Evolutionary conservation across 2,329 filamentous ascomycete species (phyloP), one percentile per base, ranked within the genome.

Genomic region (Sarocladiaceae sp.): DNA sequence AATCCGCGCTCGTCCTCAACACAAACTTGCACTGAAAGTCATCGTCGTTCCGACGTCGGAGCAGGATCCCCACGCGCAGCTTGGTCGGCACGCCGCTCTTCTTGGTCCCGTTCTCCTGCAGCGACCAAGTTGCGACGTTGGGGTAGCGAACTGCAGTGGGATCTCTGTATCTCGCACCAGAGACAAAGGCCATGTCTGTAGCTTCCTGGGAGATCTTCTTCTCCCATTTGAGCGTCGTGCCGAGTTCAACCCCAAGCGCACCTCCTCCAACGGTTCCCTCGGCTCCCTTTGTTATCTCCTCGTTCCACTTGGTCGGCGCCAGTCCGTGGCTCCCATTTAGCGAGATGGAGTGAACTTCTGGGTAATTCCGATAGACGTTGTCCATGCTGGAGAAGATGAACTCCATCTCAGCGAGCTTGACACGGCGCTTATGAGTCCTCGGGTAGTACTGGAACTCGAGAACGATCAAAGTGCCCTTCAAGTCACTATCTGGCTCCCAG

Each of bases 171-270:
- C 10, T 39, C 6, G 10, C n/a, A 6, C 39, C 39, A 4, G 16
- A 6, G 4, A 42, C 18, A n/a, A 16, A 18, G 4, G 39, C 24
- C 11, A 24, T 24, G 4, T 18, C 39, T 6, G 23, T 19, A 13
- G 24, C 19, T 16, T 42, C 39, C 15, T 42, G 10, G 4, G 23
- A 20, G 23, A 31, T 32, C 23, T 19, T 42, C 23, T n/a, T 23
- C 15, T 42, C 39, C 39, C 39, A 42, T 18, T 42, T 42, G 11
- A 42, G n/a, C n/a, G 39, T 42, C 9, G 18, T 12, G 3, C 23
- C 27, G 4, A 42, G 16, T 13, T 29, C n/a, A 10, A 42, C 23
- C 27, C 39, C 39, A 16, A 42, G 26, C 7, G 24, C 39, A 15
- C 39, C 39, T 12, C 39, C 39, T 3, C 39, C 39, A 12, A 16